A percentile compares a stretch with the other conserved stretches of the same genome.
Evolutionary conservation across 1,139 yeast species (phyloP).

Genomic region (Geotrichum australiense): DNA sequence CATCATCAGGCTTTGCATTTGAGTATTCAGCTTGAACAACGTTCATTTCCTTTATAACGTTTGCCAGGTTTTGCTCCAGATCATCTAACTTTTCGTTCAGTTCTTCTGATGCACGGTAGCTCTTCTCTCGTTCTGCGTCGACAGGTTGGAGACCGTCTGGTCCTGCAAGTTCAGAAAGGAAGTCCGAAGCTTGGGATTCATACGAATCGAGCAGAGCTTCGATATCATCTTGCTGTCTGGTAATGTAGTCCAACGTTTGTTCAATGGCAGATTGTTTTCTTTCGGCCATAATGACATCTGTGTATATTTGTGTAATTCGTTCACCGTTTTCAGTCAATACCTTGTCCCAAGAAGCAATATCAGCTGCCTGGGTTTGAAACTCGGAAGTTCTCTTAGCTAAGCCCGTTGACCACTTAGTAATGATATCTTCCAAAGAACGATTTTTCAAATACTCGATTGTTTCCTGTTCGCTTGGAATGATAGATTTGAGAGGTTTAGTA

Average conservation of each 20-base stretch:
- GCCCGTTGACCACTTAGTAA: constrained; percentile 89
- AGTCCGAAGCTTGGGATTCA: constrained; percentile 71
- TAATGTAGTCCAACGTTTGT: constrained; percentile 77
- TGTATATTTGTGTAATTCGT: constrained; percentile 69
- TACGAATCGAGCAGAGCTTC: constrained; percentile 76
- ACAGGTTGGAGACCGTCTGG: constrained; percentile 39
- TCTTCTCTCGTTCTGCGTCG: constrained; percentile 86
- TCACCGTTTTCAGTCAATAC: constrained; percentile 80
- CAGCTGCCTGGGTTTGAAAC: constrained; percentile 69
- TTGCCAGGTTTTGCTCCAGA: constrained; percentile 66
- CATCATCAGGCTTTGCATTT: constrained; percentile 46
- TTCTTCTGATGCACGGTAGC: constrained; percentile 80
- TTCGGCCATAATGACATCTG: constrained; percentile 76
- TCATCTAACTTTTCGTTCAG: constrained; percentile 75
- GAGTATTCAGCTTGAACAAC: constrained; percentile 78
- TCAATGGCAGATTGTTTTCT: constrained; percentile 80
- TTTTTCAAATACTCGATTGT: constrained; percentile 74
- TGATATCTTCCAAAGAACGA: constrained; percentile 86
- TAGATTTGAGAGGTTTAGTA: constrained; percentile 44
- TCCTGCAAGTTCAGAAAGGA: constrained; percentile 30
- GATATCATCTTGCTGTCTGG: constrained; percentile 86
- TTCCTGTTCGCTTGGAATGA: constrained; percentile 27
- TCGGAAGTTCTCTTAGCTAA: constrained; percentile 64
- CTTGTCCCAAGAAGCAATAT: constrained; percentile 79
- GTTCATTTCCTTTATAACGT: constrained; percentile 80